A percentile compares a stretch with the other conserved stretches of the same genome.
These are phyloP conservation scores for Avena atlantica DNA, from an alignment of 176 grass and related monocot species.

Conservation along the genomic window DNA sequence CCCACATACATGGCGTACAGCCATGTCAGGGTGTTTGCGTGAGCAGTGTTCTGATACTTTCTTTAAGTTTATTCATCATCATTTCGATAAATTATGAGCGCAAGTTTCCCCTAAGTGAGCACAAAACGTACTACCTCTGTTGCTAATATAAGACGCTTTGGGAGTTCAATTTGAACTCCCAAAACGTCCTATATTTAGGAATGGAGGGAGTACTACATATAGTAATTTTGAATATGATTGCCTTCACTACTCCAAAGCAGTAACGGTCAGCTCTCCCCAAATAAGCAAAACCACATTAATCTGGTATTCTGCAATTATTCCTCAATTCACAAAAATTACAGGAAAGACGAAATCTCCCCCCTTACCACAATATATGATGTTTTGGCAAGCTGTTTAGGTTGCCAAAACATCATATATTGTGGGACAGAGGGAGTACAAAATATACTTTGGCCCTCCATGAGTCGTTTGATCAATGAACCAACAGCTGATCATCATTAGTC, in stretches of 20 bases:
- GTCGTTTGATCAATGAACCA: slow-evolving; percentile 17
- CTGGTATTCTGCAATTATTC: not conserved
- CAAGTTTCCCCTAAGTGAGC: not conserved
- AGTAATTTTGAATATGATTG: not conserved
- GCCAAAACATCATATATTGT: no score
- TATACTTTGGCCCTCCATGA: not conserved
- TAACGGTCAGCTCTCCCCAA: not conserved
- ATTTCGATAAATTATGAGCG: not conserved
- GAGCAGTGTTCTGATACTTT: slow-evolving; percentile 6
- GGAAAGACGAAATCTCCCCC: slow-evolving; percentile 2
- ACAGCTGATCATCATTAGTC: slow-evolving; percentile 22
- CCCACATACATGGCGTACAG: not conserved
- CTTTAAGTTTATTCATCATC: not conserved
- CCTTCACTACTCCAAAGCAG: not conserved
- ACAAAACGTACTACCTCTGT: not conserved
- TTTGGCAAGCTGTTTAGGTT: no score
- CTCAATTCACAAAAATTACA: slow-evolving; percentile 32
- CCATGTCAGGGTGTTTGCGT: slow-evolving; percentile 16
- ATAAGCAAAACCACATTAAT: slow-evolving; percentile 7
- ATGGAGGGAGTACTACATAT: not conserved
- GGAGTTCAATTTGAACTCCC: no score
- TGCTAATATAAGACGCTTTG: no score
- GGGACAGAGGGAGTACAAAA: not conserved
- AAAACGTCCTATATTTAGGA: no score
- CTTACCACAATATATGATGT: no score